Evolutionary conservation across 2,329 filamentous ascomycete species (phyloP).

Genomic region (Calonectria fujianensis): DNA sequence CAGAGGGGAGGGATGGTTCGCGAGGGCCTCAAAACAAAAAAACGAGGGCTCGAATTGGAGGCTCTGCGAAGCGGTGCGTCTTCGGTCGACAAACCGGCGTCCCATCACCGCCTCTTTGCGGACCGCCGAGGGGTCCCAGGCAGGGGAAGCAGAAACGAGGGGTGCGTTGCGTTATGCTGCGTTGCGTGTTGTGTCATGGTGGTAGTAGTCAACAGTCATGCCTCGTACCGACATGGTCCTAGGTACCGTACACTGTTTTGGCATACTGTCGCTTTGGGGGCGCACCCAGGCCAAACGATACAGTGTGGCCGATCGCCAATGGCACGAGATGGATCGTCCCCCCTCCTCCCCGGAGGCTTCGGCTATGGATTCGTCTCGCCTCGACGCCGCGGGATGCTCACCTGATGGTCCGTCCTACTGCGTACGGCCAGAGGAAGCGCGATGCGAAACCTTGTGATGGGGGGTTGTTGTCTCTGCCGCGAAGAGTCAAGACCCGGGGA

Average conservation of each 20-base stretch:
- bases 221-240: slow-evolving; percentile 26
- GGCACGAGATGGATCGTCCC: slow-evolving; percentile 45
- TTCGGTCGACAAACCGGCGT: neutral
- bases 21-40: slow-evolving; percentile 9
- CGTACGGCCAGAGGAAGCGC: slow-evolving; percentile 38
- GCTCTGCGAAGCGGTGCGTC: slow-evolving; percentile 8
- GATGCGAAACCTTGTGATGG: slow-evolving; percentile 54
- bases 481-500: slow-evolving; percentile 28
- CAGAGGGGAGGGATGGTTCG: neutral
- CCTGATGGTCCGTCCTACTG: slow-evolving; percentile 49
- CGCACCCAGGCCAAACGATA: neutral
- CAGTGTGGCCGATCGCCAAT: slow-evolving; percentile 41
- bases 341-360: slow-evolving; percentile 49
- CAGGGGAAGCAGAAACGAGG: slow-evolving; percentile 29
- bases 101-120: slow-evolving; percentile 24
- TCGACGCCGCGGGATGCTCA: slow-evolving; percentile 50
- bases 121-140: neutral
- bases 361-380: slow-evolving; percentile 49
- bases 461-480: slow-evolving; percentile 37
- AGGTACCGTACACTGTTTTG: slow-evolving; percentile 37
- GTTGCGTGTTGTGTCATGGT: slow-evolving; percentile 33
- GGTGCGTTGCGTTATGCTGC: slow-evolving; percentile 35
- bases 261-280: slow-evolving; percentile 21
- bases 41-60: neutral
- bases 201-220: slow-evolving; percentile 20